A percentile compares a stretch with the other conserved stretches of the same genome.
These are phyloP conservation scores for Rhizoclosmatium sp. DNA, from an alignment of 192 early-diverging fungal species.

Conservation along the genomic window DNA sequence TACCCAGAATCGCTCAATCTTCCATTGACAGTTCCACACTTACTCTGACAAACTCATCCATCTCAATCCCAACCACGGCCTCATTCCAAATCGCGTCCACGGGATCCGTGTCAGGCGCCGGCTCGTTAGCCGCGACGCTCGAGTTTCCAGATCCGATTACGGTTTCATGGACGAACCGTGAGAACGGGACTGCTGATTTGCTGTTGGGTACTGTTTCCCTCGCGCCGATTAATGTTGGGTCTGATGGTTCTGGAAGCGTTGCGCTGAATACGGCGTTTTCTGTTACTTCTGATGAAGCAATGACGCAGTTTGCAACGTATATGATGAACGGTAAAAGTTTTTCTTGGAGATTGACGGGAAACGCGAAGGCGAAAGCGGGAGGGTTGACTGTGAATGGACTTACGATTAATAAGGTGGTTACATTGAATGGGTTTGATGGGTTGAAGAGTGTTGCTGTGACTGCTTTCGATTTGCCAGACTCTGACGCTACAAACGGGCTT, in stretches of 20 bases:
- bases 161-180: slow-evolving; percentile 41
- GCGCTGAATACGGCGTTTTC: slow-evolving; percentile 16
- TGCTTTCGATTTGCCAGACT: slow-evolving; percentile 36
- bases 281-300: slow-evolving; percentile 12
- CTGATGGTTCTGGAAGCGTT: slow-evolving; percentile 28
- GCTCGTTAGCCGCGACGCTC: slow-evolving; percentile 36
- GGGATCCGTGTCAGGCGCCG: slow-evolving; percentile 40
- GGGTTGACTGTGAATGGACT: slow-evolving; percentile 40
- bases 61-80: slow-evolving; percentile 20
- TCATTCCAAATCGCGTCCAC: slow-evolving; percentile 33
- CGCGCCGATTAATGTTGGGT: slow-evolving; percentile 30
- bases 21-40: slow-evolving; percentile 40
- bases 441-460: slow-evolving; percentile 33
- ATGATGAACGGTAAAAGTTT: slow-evolving; percentile 33
- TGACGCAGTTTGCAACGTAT: slow-evolving; percentile 40
- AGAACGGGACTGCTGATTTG: slow-evolving; percentile 22
- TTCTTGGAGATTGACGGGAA: slow-evolving; percentile 39
- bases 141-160: slow-evolving; percentile 32
- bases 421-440: slow-evolving; percentile 16
- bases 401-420: slow-evolving; percentile 41
- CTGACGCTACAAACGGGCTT: slow-evolving; percentile 34
- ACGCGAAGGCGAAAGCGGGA: slow-evolving; percentile 28
- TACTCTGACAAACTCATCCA: slow-evolving; percentile 28
- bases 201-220: slow-evolving; percentile 38
- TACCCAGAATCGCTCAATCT: slow-evolving; percentile 39